Conservation (phyloP, 139 green algal genomes). For the Penium margaritaceum region DNA sequence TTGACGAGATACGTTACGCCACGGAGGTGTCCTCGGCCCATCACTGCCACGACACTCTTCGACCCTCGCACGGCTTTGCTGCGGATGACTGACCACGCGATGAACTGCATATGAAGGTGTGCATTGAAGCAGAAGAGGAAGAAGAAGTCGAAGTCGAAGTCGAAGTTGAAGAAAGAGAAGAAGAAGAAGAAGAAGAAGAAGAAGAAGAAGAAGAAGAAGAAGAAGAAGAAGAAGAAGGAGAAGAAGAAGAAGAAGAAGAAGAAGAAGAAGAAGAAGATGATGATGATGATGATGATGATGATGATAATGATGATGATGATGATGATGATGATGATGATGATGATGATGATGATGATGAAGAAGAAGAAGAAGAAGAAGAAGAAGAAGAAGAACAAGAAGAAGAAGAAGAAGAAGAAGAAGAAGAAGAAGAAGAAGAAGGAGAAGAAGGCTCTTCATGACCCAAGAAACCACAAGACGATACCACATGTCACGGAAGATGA, state of each 20-base stretch:
- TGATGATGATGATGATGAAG: conserved; percentile 7
- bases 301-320: conserved; percentile 6
- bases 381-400: conserved; percentile 3
- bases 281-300: conserved; percentile 10
- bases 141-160: no score
- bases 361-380: conserved; percentile 5
- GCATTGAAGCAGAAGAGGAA: neutral
- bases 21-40: no score
- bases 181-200: conserved; percentile 9
- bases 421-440: neutral
- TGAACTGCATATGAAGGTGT: no score
- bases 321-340: neutral
- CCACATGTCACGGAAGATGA: no score
- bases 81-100: no score
- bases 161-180: conserved; percentile 10
- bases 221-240: conserved; percentile 7
- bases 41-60: no score
- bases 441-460: no score
- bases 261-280: conserved; percentile 7
- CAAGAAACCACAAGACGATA: no score
- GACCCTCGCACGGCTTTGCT: no score
- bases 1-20: no score
- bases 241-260: conserved; percentile 9
- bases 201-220: conserved; percentile 10
- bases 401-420: conserved; percentile 5